Conservation (phyloP, 2,329 filamentous ascomycete genomes). For the Cercospora sojina region DNA sequence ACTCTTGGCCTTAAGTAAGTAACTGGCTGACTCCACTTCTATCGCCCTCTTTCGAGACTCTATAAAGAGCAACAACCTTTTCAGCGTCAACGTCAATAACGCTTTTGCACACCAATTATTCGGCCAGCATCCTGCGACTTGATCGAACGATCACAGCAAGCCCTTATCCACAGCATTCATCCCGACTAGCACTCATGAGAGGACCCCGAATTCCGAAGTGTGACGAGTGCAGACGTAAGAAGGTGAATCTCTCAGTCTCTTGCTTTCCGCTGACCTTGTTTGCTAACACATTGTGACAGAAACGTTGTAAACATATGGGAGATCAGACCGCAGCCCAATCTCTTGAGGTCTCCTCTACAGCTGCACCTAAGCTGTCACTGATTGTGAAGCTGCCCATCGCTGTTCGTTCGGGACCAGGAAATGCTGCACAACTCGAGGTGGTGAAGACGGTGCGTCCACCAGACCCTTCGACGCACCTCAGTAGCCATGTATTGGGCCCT, state of each 20-base stretch:
- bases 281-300: not conserved
- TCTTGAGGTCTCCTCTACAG: not conserved
- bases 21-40: constrained; percentile 1
- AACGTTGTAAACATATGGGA: not conserved
- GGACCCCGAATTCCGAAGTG: not conserved
- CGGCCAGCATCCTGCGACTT: not conserved
- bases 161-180: not conserved
- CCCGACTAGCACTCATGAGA: not conserved
- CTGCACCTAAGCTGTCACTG: not conserved
- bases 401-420: not conserved
- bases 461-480: not conserved
- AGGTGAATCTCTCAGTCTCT: not conserved
- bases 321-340: not conserved
- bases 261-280: not conserved
- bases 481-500: not conserved
- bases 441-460: not conserved
- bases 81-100: not conserved
- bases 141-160: not conserved
- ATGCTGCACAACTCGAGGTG: not conserved
- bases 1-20: not conserved
- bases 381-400: not conserved
- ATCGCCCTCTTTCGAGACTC: not conserved
- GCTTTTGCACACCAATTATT: not conserved
- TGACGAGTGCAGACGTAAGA: not conserved
- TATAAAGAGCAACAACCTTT: not conserved